Conservation (phyloP, 176 grass and related monocot genomes). For the Avena atlantica region DNA sequence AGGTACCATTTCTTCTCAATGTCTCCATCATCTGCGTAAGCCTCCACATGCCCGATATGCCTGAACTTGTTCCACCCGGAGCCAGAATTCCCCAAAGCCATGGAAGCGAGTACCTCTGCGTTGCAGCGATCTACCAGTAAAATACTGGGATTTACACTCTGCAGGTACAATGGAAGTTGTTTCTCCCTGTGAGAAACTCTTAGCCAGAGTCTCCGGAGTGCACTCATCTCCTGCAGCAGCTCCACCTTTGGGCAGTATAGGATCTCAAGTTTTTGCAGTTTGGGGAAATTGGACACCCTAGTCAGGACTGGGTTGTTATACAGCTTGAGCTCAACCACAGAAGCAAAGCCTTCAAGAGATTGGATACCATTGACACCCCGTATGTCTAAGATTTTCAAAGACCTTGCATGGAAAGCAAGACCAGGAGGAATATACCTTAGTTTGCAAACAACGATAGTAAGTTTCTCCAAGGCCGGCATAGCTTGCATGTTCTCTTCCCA, state of each 20-base stretch:
- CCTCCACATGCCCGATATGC: not conserved
- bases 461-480: slow-evolving; percentile 33
- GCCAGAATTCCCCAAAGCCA: not conserved
- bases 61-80: not conserved
- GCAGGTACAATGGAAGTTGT: not conserved
- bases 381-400: not conserved
- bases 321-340: not conserved
- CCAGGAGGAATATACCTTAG: slow-evolving; percentile 22
- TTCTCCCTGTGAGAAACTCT: not conserved
- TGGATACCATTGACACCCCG: not conserved
- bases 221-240: not conserved
- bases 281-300: not conserved
- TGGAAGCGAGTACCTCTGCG: not conserved
- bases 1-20: not conserved
- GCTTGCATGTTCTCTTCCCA: slow-evolving; percentile 42
- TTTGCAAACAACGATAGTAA: slow-evolving; percentile 27
- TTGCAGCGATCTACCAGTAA: not conserved
- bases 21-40: not conserved
- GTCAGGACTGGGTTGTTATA: not conserved
- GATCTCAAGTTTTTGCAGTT: not conserved
- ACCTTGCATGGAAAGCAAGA: not conserved
- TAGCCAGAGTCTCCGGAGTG: not conserved
- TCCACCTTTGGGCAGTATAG: not conserved
- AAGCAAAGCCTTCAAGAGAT: slow-evolving; percentile 20
- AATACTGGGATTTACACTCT: not conserved